Conservation (phyloP, 139 green algal genomes). For the Closterium sp. region DNA sequence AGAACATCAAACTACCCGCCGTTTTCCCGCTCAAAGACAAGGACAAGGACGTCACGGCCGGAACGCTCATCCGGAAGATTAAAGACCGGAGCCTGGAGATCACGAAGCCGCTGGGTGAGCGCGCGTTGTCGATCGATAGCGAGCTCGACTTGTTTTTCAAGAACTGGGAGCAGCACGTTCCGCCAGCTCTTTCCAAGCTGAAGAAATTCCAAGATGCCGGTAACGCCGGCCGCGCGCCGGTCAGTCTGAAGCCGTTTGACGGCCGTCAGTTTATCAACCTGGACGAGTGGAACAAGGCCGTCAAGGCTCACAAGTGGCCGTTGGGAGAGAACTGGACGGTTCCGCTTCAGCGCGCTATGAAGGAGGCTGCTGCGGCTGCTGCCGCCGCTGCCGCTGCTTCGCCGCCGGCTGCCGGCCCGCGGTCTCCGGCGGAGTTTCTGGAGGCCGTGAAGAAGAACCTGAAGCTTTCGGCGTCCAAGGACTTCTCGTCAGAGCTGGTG, state of each 20-base stretch:
- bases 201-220: not conserved
- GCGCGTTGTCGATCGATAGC: not conserved
- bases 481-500: conserved; percentile 17
- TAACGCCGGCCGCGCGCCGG: not conserved
- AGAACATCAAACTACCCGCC: conserved; percentile 21
- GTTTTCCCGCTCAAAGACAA: not conserved
- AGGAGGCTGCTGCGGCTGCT: not conserved
- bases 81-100: not conserved
- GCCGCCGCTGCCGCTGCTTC: not conserved
- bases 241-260: conserved; percentile 5
- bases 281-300: conserved; percentile 14
- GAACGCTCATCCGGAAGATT: conserved; percentile 14
- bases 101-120: not conserved
- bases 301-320: not conserved
- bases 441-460: conserved; percentile 19
- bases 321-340: not conserved
- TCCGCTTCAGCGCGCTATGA: not conserved
- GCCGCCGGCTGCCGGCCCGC: not conserved
- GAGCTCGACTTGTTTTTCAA: not conserved
- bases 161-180: not conserved
- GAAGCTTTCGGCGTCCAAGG: not conserved
- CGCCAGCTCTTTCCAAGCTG: not conserved
- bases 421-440: not conserved
- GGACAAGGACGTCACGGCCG: conserved; percentile 3
- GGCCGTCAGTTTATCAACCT: conserved; percentile 6